These are phyloP conservation scores for Nicotiana obtusifolia DNA, from an alignment of 257 asterid species.

Conservation along the genomic window DNA sequence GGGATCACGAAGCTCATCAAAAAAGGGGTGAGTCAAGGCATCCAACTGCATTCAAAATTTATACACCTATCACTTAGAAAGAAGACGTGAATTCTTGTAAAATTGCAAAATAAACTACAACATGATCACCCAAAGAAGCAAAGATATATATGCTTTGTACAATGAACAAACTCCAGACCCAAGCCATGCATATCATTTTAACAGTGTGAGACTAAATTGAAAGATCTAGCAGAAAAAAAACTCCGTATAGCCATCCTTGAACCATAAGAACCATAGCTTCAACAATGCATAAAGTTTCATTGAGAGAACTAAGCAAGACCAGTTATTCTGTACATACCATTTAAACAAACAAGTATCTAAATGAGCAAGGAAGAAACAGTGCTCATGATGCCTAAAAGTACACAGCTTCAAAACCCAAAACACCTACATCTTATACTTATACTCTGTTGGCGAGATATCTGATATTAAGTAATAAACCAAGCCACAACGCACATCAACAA, in stretches of 20 bases:
- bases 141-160: neutral
- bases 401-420: neutral
- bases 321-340: neutral
- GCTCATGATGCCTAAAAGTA: neutral
- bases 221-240: neutral
- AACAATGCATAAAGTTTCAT: neutral
- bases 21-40: slow-evolving; percentile 44
- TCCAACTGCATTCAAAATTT: slow-evolving; percentile 34
- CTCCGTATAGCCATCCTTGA: neutral
- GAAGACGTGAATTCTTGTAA: neutral
- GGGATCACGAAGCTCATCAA: slow-evolving; percentile 55
- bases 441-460: neutral
- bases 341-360: neutral
- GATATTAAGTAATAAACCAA: neutral
- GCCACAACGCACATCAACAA: neutral
- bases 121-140: neutral
- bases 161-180: neutral
- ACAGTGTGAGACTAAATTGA: neutral
- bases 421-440: neutral
- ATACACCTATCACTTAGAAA: neutral
- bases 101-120: neutral
- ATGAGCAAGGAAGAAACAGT: neutral
- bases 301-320: neutral
- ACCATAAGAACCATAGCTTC: neutral
- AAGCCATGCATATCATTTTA: neutral